A percentile compares a stretch with the other conserved stretches of the same genome.
Conservation (phyloP, 192 early-diverging fungal genomes). For the Anaeromyces robustus region DNA sequence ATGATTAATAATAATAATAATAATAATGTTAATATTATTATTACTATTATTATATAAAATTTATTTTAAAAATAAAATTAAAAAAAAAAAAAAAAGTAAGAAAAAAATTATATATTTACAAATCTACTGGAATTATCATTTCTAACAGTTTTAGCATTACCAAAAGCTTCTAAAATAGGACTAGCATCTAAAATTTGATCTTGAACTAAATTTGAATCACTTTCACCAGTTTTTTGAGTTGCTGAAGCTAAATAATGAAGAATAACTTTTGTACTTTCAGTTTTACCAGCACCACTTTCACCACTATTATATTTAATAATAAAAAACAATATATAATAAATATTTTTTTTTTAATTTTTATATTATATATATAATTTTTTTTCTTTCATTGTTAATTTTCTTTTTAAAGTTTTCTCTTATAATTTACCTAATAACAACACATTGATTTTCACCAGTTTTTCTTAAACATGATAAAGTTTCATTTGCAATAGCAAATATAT, state of each 20-base stretch:
- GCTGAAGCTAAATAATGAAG: conserved; percentile 98
- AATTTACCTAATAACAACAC: conserved; percentile 86
- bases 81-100: too few species aligned
- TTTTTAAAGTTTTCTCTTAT: too few species aligned
- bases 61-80: too few species aligned
- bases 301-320: conserved; percentile 27
- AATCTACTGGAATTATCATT: conserved; percentile 99
- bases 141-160: conserved; percentile 85
- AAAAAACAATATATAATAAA: not conserved
- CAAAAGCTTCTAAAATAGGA: conserved; percentile 93
- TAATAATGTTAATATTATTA: too few species aligned
- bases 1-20: too few species aligned
- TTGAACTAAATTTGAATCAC: conserved; percentile 62
- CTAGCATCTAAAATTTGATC: conserved; percentile 95
- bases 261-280: conserved; percentile 52
- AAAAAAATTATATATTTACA: conserved; percentile 15
- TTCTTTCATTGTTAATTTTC: too few species aligned
- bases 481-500: conserved; percentile 95
- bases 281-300: conserved; percentile 88
- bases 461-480: conserved; percentile 44
- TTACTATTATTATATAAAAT: too few species aligned
- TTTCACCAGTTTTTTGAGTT: conserved; percentile 52
- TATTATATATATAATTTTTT: not conserved
- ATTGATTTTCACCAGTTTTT: conserved; percentile 65
- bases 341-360: not conserved